Evolutionary conservation across 495 filamentous ascomycete genomes (phyloP), one percentile per base, ranked within the genome.

Genomic region (Penicillium psychrofluorescens): DNA sequence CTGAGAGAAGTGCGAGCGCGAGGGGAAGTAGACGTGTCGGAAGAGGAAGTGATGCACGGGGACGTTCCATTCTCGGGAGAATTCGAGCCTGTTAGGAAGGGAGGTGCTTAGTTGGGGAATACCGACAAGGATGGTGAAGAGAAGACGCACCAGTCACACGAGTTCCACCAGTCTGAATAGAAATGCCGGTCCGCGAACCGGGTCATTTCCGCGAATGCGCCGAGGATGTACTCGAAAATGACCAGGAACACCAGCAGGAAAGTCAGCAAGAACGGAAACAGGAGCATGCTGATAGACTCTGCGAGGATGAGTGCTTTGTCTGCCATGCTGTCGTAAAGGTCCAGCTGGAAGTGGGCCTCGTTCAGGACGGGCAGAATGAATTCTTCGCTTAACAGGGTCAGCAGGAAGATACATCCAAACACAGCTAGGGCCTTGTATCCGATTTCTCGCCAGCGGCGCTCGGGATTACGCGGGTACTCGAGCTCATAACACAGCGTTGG

Each of bases 41-140:
- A 92, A 81, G 51, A 98, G 82, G 72, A 96, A 98, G 59, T 90
- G 85, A 71, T 98, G 94, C n/a, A 98, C 92, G 38, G 92, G 92
- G 35, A 95, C 82, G 60, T 98, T 98, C 92, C 92, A 98, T 70
- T 97, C 90, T 43, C 92, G 77, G 13, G 85, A 90, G 65, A 98
- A 98, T 63, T 98, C 92, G 45, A 98, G 83, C 90, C 90, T 75
- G 16, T 4, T 22, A 22, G 22, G 22, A 4, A 22, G 22, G 22
- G 22, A 22, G 22, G 22, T 22, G 6, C 22, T 22, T 22, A 6
- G 22, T 22, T 22, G 6, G 22, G 22, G 22, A 22, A 22, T 22
- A 22, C 22, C 22, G 22, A 22, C 22, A 22, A 22, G 22, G 2
- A 22, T 22, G 22, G 22, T 2, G 22, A 22, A 22, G 22, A 22